A percentile compares a stretch with the other conserved stretches of the same genome.
Evolutionary conservation across 2,329 filamentous ascomycete genomes (phyloP).

Genomic region (Pleurostoma richardsiae): DNA sequence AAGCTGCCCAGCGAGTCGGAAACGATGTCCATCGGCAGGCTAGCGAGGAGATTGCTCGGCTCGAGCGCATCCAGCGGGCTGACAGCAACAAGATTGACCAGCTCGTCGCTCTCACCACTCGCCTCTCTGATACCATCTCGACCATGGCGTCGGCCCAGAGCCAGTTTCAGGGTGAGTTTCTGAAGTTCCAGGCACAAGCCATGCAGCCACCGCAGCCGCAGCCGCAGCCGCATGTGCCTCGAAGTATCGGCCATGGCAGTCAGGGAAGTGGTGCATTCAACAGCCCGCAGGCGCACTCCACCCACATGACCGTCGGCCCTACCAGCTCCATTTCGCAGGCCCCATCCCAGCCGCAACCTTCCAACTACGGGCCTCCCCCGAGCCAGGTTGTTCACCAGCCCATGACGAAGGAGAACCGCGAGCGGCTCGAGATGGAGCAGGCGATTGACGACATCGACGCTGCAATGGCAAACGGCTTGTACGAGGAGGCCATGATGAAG

Average conservation of each 20-base stretch:
- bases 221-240: constrained; percentile 8
- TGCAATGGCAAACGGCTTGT: constrained; percentile 55
- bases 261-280: constrained; percentile 8
- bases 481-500: constrained; percentile 58
- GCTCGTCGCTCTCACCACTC: constrained; percentile 61
- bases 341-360: not conserved
- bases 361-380: not conserved
- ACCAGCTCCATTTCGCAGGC: constrained; percentile 21
- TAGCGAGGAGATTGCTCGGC: constrained; percentile 42
- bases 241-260: constrained; percentile 16
- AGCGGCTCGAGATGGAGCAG: constrained; percentile 50
- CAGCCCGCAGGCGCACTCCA: constrained; percentile 6
- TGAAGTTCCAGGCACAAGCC: constrained; percentile 40
- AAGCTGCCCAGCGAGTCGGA: constrained; percentile 63
- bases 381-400: constrained; percentile 30
- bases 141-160: constrained; percentile 65
- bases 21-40: constrained; percentile 63
- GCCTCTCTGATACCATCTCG: constrained; percentile 63
- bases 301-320: constrained; percentile 17
- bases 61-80: constrained; percentile 44
- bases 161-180: constrained; percentile 61
- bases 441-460: constrained; percentile 55
- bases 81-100: constrained; percentile 66
- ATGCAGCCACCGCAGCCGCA: constrained; percentile 18
- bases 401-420: constrained; percentile 34